Conservation (phyloP, 441 rosid species). For the Adansonia gregorii region DNA sequence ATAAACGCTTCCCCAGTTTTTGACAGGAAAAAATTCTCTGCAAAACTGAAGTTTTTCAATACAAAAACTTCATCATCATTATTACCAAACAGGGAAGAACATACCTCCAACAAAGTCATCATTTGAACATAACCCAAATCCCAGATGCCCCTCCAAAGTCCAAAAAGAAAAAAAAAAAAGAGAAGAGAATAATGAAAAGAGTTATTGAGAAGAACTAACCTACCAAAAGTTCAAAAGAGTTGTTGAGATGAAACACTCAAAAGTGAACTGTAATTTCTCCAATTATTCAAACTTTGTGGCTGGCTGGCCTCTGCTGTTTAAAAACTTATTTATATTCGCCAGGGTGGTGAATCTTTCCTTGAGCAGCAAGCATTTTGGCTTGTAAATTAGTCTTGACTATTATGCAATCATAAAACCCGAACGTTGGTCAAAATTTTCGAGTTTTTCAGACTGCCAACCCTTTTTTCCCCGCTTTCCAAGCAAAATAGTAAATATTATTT, state of each 20-base stretch:
- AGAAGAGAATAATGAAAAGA: background rate
- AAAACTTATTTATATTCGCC: too few species aligned
- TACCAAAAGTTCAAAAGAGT: slow-evolving; percentile 18
- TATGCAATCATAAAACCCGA: background rate
- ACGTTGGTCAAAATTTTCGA: background rate
- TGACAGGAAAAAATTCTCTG: background rate
- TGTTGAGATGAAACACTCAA: slow-evolving; percentile 12
- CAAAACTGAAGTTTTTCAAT: background rate
- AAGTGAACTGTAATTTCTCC: background rate
- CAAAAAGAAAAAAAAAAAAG: background rate
- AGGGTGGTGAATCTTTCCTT: slow-evolving; percentile 13
- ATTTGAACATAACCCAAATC: slow-evolving; percentile 14
- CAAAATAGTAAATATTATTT: background rate
- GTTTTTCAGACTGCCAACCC: background rate
- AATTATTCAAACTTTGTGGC: slow-evolving; percentile 2
- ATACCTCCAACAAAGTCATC: background rate
- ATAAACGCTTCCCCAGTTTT: background rate
- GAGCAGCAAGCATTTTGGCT: background rate
- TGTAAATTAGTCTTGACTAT: background rate
- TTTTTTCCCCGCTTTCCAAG: background rate
- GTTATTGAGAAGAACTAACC: slow-evolving; percentile 30
- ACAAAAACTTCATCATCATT: background rate
- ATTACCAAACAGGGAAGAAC: background rate
- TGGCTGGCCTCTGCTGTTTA: background rate
- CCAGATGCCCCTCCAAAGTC: slow-evolving; percentile 10